Base-by-base conservation (phyloP, 2,329 filamentous ascomycete genomes). In the Botrytis squamosa region DNA sequence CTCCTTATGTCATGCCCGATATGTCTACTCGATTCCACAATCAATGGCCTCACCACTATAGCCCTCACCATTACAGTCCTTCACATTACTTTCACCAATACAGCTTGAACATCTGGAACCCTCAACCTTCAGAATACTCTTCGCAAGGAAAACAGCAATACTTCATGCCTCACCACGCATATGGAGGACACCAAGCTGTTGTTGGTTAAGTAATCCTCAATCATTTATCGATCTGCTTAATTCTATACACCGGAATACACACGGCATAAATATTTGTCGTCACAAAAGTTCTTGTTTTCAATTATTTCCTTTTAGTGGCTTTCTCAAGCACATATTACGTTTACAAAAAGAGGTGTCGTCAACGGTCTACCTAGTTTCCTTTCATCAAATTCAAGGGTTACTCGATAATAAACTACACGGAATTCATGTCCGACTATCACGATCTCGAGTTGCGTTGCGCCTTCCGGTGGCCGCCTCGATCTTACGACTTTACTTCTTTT, bases 61-160 rank as follows among this genome's bases (percentile, higher is more conserved):
- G 66, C 8, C 65, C 42, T 33, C 55, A 62, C 44, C 64, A 67
- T 49, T 67, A 68, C 36, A 68, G 65, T 29, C 65, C 65, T 36
- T 49, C 52, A 14, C 65, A 68, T 42, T 68, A 68, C 65, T 68
- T 68, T 29, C 70, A 75, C 71, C 76, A 77, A 22, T 76, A 78
- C 68, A 84, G 81, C n/a, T 55, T 55, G 52, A 55, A 55, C 75
- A 83, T 83, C 29, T 87, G 85, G 85, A 84, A 79, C 42, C 82
- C 82, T 22, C 84, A 85, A 76, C 83, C 83, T 42, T 82, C 82
- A 4, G 84, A 84, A 49, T 88, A 86, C 77, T 81, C 81, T 64
- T 87, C 86, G 74, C 83, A 84, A 69, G 42, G 63, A 49, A 83
- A 85, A 72, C 85, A 87, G 74, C 82, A 85, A 75, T 86, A 86